Base-by-base conservation (phyloP, 2,329 filamentous ascomycete species). In the Bisporella sp. region DNA sequence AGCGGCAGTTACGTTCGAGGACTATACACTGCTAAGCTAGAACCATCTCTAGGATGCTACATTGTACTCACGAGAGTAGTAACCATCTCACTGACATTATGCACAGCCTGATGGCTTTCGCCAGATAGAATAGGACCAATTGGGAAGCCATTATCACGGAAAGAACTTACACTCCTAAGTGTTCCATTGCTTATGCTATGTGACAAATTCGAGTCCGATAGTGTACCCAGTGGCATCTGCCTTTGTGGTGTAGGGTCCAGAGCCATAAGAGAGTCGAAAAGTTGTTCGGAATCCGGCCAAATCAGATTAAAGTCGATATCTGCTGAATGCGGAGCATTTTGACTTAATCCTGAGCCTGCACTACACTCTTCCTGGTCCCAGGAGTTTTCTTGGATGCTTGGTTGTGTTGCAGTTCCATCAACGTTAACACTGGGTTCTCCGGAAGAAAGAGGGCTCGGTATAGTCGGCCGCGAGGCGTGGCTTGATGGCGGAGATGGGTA, bases 261-360 rank as follows among this genome's bases (percentile, higher is more conserved):
- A n/a, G 67, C 67, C 62, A 73, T 69, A 45, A 73, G 61, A 55
- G 63, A 70, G 50, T 73, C 70, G 39, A 72, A 71, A 29, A 73
- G 52, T 50, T 69, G 64, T 51, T 73, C 70, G 2, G 71, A 70
- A 52, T 73, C 70, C 8, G 70, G 71, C 71, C 71, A 73, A 43
- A 72, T 67, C 21, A 73, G 56, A 11, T 67, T 62, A 45, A 70
- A 71, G 49, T 72, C 69, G 8, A 55, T 21, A 28, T 54, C 52
- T 41, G 46, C 46, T 4, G 50, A 43, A 40, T 39, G 50, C 12
- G 47, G 35, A 47, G 50, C 42, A 47, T 50, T 45, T 28, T 31
- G 48, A 33, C 49, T 40, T 5, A 29, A 49, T n/a, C n/a, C 30
- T 21, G 31, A 13, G 30, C 39, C 29, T 43, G 37, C 13, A 31